These are phyloP conservation scores for Trametes coccinea DNA, from an alignment of 768 basidiomycete genomes.

Conservation along the genomic window DNA sequence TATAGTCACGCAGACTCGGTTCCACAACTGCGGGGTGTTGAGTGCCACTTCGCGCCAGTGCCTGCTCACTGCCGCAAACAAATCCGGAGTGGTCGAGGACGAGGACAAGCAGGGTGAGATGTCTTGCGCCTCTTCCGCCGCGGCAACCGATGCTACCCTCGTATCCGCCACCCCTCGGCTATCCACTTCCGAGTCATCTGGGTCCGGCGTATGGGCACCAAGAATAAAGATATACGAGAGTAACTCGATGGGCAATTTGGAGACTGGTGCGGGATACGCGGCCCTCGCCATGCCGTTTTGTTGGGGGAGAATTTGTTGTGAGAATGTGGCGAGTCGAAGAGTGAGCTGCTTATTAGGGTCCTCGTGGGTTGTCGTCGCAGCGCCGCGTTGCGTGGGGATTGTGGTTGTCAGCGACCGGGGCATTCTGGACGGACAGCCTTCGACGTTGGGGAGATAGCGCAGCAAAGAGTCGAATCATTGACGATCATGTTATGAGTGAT, in stretches of 20 bases:
- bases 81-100: constrained; percentile 42
- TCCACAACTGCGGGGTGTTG: constrained; percentile 53
- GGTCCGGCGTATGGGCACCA: constrained; percentile 38
- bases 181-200: constrained; percentile 17
- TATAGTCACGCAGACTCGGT: constrained; percentile 50
- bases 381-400: constrained; percentile 18
- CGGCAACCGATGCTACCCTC: neutral
- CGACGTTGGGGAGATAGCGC: constrained; percentile 5
- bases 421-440: constrained; percentile 11
- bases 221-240: constrained; percentile 57
- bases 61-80: constrained; percentile 48
- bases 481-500: constrained; percentile 20
- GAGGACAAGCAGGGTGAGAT: constrained; percentile 17
- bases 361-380: neutral
- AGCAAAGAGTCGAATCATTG: constrained; percentile 8
- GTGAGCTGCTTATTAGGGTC: constrained; percentile 10
- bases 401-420: constrained; percentile 18
- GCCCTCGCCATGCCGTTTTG: neutral
- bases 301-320: neutral
- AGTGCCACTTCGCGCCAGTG: constrained; percentile 56
- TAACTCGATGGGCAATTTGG: constrained; percentile 54
- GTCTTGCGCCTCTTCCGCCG: neutral
- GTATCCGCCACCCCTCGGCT: constrained; percentile 23
- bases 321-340: constrained; percentile 1
- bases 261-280: constrained; percentile 5